Evolutionary conservation across 1,284 basidiomycete genomes (phyloP).

Genomic region (Cerrena zonata): DNA sequence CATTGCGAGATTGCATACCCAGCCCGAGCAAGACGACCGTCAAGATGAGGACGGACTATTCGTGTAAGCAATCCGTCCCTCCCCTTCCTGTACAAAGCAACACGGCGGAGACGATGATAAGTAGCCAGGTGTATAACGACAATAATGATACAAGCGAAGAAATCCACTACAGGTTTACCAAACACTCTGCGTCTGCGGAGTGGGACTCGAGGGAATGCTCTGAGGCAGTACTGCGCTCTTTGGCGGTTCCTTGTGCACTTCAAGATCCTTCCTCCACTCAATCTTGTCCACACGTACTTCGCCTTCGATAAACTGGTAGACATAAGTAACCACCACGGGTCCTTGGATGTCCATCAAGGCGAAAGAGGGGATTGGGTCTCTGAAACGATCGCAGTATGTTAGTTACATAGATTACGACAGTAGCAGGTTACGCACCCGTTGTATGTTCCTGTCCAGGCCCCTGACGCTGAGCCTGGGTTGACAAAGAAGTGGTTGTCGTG

Average conservation of each 20-base stretch:
- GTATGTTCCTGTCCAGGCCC: constrained; percentile 81
- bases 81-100: too few relatives aligned
- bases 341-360: constrained; percentile 94
- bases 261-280: constrained; percentile 69
- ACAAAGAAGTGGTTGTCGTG: constrained; percentile 90
- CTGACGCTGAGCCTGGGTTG: constrained; percentile 92
- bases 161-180: too few relatives aligned
- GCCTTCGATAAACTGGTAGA: constrained; percentile 89
- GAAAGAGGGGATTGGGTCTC: constrained; percentile 74
- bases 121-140: too few relatives aligned
- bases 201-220: constrained; percentile 40
- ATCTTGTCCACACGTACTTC: constrained; percentile 87
- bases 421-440: constrained; percentile 45
- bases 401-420: neutral
- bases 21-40: too few relatives aligned
- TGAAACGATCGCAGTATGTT: constrained; percentile 19
- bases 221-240: constrained; percentile 38
- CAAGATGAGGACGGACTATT: too few relatives aligned
- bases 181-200: constrained; percentile 26
- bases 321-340: constrained; percentile 89
- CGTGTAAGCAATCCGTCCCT: too few relatives aligned
- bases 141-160: too few relatives aligned
- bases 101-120: too few relatives aligned
- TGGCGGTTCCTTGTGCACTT: constrained; percentile 32
- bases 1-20: too few relatives aligned